Conservation (phyloP, 371 early-diverging fungal species). For the Mucor sp. region DNA sequence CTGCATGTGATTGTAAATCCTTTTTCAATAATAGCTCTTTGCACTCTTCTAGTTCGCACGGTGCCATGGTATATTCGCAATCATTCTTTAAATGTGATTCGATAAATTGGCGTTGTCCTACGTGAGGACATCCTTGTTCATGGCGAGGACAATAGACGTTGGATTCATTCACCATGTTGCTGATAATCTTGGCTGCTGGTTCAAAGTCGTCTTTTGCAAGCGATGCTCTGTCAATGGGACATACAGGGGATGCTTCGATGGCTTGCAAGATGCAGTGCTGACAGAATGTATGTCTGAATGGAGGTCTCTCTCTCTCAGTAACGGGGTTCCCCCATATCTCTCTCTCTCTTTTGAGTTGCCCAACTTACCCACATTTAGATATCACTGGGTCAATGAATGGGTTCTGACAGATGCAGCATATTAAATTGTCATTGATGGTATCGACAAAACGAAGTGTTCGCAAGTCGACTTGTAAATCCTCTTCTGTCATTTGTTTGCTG, state of each 20-base stretch:
- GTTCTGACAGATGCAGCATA: constrained; percentile 65
- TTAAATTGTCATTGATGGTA: constrained; percentile 54
- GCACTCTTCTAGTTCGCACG: constrained; percentile 65
- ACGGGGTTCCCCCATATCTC: no score
- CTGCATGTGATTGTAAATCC: constrained; percentile 56
- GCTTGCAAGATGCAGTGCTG: constrained; percentile 61
- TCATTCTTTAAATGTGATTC: constrained; percentile 59
- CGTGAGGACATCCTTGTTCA: constrained; percentile 59
- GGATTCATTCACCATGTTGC: constrained; percentile 73
- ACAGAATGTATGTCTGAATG: constrained; percentile 70
- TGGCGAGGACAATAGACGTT: constrained; percentile 60
- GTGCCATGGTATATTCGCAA: constrained; percentile 57
- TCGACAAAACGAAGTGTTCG: constrained; percentile 38
- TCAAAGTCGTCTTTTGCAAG: constrained; percentile 44
- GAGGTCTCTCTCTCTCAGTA: background rate
- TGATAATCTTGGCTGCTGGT: constrained; percentile 66
- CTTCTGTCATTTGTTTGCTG: background rate
- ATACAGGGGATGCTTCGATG: constrained; percentile 52
- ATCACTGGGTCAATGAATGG: constrained; percentile 64
- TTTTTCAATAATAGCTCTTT: constrained; percentile 57
- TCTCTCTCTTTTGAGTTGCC: no score
- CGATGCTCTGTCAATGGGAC: constrained; percentile 66
- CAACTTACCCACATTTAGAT: constrained; percentile 49
- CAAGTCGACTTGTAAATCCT: constrained; percentile 27
- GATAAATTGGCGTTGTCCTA: constrained; percentile 63